phyloP scores from a whole-genome alignment of 805 yeast genomes.

The Ogataea salicorniae region DNA sequence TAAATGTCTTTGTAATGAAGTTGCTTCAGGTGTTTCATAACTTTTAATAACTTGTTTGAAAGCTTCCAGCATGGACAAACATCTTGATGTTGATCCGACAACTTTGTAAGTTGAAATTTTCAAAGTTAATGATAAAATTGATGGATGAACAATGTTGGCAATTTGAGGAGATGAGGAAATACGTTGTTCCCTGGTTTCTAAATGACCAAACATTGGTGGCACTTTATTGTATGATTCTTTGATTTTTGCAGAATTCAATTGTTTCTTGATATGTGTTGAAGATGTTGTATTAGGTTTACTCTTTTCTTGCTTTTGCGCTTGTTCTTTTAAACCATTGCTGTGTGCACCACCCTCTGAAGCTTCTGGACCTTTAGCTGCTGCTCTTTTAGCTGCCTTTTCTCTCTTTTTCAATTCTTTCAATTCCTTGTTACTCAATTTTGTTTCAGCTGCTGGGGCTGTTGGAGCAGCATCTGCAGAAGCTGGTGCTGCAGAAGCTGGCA shows the following conservation, averaged over 20 bases:
- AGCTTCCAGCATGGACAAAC: slow-evolving; percentile 77
- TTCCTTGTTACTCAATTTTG: slow-evolving; percentile 61
- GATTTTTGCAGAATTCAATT: slow-evolving; percentile 46
- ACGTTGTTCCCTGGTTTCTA: slow-evolving; percentile 76
- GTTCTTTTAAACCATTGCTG: slow-evolving; percentile 7
- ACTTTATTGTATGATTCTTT: slow-evolving; percentile 40
- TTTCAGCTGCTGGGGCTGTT: slow-evolving; percentile 3
- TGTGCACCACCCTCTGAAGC: slow-evolving; percentile 2
- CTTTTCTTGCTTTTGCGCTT: slow-evolving; percentile 24
- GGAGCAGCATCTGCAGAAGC: not conserved
- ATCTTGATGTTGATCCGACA: slow-evolving; percentile 86
- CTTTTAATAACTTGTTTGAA: slow-evolving; percentile 76
- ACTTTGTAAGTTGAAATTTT: slow-evolving; percentile 78
- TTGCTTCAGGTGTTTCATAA: slow-evolving; percentile 79
- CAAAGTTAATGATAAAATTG: slow-evolving; percentile 70
- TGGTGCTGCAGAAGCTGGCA: not conserved
- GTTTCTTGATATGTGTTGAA: slow-evolving; percentile 48
- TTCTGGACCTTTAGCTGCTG: slow-evolving; percentile 66
- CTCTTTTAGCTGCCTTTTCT: slow-evolving; percentile 89
- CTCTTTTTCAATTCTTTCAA: slow-evolving; percentile 81
- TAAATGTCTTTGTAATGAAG: slow-evolving; percentile 81
- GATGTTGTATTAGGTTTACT: slow-evolving; percentile 34
- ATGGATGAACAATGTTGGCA: slow-evolving; percentile 78
- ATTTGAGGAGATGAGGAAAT: slow-evolving; percentile 51
- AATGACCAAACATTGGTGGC: slow-evolving; percentile 69